Evolutionary conservation across 2,329 filamentous ascomycete genomes (phyloP), one percentile per base, ranked within the genome.

Genomic region (Clarireedia homoeocarpa): DNA sequence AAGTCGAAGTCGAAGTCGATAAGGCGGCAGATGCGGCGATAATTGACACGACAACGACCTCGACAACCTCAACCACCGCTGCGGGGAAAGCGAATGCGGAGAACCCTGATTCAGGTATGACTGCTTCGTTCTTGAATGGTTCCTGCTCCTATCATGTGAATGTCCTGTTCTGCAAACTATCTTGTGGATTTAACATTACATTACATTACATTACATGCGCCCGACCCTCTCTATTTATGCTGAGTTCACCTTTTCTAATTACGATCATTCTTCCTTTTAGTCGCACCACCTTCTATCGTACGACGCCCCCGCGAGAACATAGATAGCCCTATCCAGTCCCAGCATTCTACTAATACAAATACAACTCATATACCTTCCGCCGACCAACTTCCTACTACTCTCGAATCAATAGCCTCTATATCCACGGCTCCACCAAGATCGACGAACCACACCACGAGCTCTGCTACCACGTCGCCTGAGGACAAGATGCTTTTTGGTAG

Each of bases 401-500:
- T 59, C 23, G 23, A 44, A 23, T 51, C 49, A 54, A 52, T 45
- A 38, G 36, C 56, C 27, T 44, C 58, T 24, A 42, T 49, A 14
- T 20, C 49, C 15, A 24, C 55, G 24, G 48, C 58, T 9, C 46
- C 51, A 26, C 58, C 59, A 27, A 54, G 39, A 14, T 23, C 60
- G 14, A 47, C 23, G 24, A 58, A 56, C 54, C 53, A 51, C 10
- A 26, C 52, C 10, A 51, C 58, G 40, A 52, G 55, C 24, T 26
- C 38, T 5, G 23, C 38, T 3, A 55, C 14, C n/a, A 42, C 27
- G 15, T 4, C 55, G 46, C 48, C 59, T 47, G 59, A 62, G 56
- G 58, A 50, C 34, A 64, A 61, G 20, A 66, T 66, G 65, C 59
- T 62, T 47, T 65, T 66, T 40, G 61, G 58, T 20, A 46, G 44